Conservation (phyloP, 352 stramenopile genomes). For the Phytophthora melonis region DNA sequence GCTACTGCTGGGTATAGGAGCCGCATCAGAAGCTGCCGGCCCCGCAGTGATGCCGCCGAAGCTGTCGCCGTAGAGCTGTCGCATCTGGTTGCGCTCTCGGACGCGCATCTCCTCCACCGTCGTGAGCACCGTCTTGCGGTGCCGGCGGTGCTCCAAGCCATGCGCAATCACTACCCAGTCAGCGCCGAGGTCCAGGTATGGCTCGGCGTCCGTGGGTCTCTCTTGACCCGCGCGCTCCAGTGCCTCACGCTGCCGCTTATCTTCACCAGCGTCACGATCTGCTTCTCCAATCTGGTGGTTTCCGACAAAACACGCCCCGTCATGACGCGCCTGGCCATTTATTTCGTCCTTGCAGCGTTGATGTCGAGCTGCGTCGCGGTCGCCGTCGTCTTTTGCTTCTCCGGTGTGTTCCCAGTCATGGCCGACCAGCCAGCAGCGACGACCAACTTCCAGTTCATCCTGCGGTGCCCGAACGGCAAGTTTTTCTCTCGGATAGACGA, state of each 20-base stretch:
- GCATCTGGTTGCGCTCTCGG: conserved; percentile 57
- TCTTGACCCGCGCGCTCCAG: conserved; percentile 51
- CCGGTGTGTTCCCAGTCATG: conserved; percentile 30
- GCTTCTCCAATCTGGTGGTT: conserved; percentile 63
- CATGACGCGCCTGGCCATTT: conserved; percentile 55
- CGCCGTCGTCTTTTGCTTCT: conserved; percentile 50
- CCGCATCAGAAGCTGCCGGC: conserved; percentile 13
- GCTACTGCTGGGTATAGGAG: conserved; percentile 12
- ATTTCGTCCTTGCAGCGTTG: conserved; percentile 55
- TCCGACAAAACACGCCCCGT: conserved; percentile 60
- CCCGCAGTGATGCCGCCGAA: conserved; percentile 1
- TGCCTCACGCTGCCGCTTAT: conserved; percentile 74
- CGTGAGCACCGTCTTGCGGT: conserved; percentile 97
- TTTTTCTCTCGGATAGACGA: conserved; percentile 44
- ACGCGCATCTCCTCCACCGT: conserved; percentile 79
- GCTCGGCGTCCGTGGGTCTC: conserved; percentile 50
- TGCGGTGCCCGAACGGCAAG: conserved; percentile 65
- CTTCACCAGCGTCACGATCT: conserved; percentile 76
- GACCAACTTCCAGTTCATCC: conserved; percentile 43
- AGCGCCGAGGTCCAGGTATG: conserved; percentile 41
- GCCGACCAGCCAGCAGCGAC: conserved; percentile 14
- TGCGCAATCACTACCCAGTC: conserved; percentile 47
- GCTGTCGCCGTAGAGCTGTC: conserved; percentile 47
- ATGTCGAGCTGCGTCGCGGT: conserved; percentile 51
- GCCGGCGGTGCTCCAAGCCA: conserved; percentile 88